Evolutionary conservation across 2,329 filamentous ascomycete species (phyloP).

Genomic region (Chrysoporthe austroafricana): DNA sequence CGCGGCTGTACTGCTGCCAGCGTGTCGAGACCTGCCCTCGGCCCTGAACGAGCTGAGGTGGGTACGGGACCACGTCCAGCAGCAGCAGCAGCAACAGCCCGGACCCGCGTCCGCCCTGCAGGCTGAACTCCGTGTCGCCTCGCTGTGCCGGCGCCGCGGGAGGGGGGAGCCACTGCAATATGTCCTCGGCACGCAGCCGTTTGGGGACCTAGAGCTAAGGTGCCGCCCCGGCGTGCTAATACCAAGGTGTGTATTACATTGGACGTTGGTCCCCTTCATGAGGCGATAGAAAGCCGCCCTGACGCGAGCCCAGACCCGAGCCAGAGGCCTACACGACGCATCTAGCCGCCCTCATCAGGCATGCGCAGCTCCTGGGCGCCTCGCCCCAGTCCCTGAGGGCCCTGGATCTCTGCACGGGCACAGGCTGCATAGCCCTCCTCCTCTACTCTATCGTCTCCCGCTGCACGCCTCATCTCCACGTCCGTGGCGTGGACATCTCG

Average conservation of each 20-base stretch:
- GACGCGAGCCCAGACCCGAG: constrained; percentile 53
- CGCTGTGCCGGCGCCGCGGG: constrained; percentile 54
- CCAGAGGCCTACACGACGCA: constrained; percentile 70
- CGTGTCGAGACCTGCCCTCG: constrained; percentile 65
- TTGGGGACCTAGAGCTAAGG: constrained; percentile 78
- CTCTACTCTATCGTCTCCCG: constrained; percentile 59
- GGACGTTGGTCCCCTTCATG: not conserved
- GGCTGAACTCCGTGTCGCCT: constrained; percentile 34
- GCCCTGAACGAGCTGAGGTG: constrained; percentile 73
- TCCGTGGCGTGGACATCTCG: constrained; percentile 79
- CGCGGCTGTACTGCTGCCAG: constrained; percentile 64
- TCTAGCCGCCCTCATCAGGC: constrained; percentile 51
- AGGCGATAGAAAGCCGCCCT: constrained; percentile 2
- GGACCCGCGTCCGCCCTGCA: not conserved
- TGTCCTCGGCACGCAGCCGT: constrained; percentile 84
- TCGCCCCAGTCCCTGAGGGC: constrained; percentile 54
- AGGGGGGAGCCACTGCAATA: constrained; percentile 84
- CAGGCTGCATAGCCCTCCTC: constrained; percentile 85
- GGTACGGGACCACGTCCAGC: constrained; percentile 63
- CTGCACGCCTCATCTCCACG: constrained; percentile 46
- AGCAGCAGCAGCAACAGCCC: not conserved
- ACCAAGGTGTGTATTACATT: constrained; percentile 60
- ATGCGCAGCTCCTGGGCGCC: constrained; percentile 24
- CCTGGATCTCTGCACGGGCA: constrained; percentile 87
- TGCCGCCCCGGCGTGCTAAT: constrained; percentile 83